These are phyloP conservation scores for Penicillium sp. DNA, from an alignment of 2,329 filamentous ascomycete genomes.

Conservation along the genomic window DNA sequence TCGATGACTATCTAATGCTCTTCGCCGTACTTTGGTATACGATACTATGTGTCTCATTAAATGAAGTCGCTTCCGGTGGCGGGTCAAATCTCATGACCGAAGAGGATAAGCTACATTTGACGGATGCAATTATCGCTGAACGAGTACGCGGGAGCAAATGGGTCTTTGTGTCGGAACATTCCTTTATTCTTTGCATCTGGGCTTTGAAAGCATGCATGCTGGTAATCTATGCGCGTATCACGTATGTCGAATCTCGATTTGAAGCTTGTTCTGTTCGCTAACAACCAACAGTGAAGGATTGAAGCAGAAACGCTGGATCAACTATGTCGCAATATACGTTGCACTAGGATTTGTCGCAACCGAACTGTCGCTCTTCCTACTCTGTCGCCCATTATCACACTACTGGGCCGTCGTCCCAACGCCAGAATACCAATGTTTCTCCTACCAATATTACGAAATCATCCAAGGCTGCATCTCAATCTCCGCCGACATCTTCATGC, in stretches of 20 bases:
- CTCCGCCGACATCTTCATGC: constrained; percentile 46
- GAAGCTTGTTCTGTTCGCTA: neutral
- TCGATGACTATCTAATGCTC: constrained; percentile 59
- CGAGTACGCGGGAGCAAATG: constrained; percentile 59
- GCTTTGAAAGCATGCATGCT: constrained; percentile 55
- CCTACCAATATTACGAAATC: constrained; percentile 49
- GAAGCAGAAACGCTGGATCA: constrained; percentile 38
- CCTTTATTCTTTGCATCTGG: constrained; percentile 59
- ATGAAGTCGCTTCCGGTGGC: constrained; percentile 54
- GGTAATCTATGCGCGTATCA: constrained; percentile 54
- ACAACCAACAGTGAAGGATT: constrained; percentile 32
- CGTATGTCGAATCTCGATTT: constrained; percentile 29
- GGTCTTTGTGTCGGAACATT: constrained; percentile 62
- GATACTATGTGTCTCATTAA: constrained; percentile 55
- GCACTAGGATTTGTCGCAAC: constrained; percentile 49
- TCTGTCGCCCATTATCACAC: constrained; percentile 51
- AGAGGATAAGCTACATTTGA: constrained; percentile 47
- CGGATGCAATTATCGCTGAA: constrained; percentile 45
- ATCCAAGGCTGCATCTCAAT: constrained; percentile 49
- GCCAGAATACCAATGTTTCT: constrained; percentile 43
- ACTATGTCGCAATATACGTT: constrained; percentile 45
- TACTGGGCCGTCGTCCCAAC: constrained; percentile 56
- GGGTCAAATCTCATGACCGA: constrained; percentile 61
- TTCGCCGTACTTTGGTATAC: constrained; percentile 58
- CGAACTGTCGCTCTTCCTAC: constrained; percentile 53